Evolutionary conservation across 1,284 basidiomycete genomes (phyloP).

Genomic region (Papiliotrema nemorosa): DNA sequence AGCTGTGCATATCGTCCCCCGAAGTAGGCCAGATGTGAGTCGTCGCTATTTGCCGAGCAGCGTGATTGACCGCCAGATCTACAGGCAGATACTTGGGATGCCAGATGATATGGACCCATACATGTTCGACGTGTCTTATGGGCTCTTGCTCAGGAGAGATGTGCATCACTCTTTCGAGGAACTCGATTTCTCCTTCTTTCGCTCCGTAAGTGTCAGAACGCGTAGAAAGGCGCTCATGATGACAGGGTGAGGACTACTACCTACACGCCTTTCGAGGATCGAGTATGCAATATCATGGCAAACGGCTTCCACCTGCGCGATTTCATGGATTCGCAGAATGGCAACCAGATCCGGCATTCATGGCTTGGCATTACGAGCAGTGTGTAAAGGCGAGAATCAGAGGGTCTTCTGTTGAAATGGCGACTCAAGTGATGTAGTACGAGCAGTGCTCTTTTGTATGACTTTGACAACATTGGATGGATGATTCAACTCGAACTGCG

Average conservation of each 20-base stretch:
- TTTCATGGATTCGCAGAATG: background rate
- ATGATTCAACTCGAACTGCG: too few relatives aligned
- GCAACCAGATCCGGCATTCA: background rate
- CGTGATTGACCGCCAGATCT: background rate
- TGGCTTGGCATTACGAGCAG: background rate
- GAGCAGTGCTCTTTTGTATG: too few relatives aligned
- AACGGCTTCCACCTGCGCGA: background rate
- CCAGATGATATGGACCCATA: background rate
- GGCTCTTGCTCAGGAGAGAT: background rate
- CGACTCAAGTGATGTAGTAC: too few relatives aligned
- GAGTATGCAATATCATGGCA: background rate
- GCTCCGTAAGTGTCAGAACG: background rate
- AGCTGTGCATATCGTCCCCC: background rate
- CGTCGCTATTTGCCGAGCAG: background rate
- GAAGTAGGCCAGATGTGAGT: background rate
- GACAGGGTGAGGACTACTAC: background rate
- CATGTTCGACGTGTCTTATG: background rate
- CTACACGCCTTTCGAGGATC: background rate
- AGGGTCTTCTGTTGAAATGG: background rate
- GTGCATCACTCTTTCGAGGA: background rate
- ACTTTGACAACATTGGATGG: too few relatives aligned
- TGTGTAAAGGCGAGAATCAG: background rate
- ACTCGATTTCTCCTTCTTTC: background rate
- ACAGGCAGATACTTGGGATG: background rate
- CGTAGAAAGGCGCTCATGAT: background rate